Evolutionary conservation across 768 basidiomycete species (phyloP).

Genomic region (Russula lepida): DNA sequence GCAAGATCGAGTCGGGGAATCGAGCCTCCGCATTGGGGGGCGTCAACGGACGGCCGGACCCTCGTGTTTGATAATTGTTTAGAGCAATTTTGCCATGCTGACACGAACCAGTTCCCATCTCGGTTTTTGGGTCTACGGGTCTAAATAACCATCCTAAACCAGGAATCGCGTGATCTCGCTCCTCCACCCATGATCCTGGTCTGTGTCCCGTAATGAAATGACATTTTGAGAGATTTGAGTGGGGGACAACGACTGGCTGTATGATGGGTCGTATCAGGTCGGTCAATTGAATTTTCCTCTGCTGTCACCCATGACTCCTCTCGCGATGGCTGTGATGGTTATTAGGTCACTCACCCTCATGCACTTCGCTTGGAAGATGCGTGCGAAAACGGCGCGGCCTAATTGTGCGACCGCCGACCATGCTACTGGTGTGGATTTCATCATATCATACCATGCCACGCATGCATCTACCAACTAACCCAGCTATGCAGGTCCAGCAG

Average conservation of each 20-base stretch:
- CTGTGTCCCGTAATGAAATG: not conserved
- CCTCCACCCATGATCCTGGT: not conserved
- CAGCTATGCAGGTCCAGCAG: not conserved
- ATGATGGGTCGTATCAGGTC: not conserved
- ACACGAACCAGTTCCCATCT: not conserved
- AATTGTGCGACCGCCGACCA: not conserved
- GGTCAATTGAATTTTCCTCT: no score
- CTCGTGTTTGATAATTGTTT: no score
- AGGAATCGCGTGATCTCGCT: not conserved
- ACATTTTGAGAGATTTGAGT: no score
- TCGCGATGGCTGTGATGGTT: not conserved
- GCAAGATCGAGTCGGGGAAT: not conserved
- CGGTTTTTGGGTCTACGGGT: no score
- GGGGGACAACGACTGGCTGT: not conserved
- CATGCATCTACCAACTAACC: not conserved
- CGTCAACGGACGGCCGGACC: not conserved
- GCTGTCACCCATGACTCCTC: not conserved
- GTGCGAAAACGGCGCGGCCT: not conserved
- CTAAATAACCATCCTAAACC: no score
- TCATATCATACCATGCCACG: not conserved
- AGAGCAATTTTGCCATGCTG: not conserved
- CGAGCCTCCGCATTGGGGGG: not conserved
- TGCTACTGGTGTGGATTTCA: no score
- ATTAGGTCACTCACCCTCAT: not conserved
- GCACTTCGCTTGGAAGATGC: slow-evolving; percentile 1